Conservation (phyloP, 2,329 filamentous ascomycete genomes). For the Claviceps capensis region DNA sequence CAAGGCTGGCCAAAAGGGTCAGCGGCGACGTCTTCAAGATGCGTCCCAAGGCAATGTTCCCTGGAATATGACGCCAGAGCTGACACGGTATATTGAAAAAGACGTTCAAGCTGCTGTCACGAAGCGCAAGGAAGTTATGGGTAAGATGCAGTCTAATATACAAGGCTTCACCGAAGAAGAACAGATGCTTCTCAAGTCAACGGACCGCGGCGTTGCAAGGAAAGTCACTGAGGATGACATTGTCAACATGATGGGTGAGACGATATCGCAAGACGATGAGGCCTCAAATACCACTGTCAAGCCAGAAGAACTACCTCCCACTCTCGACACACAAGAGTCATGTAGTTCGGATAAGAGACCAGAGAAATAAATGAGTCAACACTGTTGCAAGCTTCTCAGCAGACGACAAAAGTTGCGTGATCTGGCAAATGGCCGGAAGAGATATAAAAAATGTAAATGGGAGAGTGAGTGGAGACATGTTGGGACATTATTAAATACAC, state of each 20-base stretch:
- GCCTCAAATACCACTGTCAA: neutral
- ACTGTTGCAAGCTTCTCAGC: slow-evolving; percentile 7
- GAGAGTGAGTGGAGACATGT: neutral
- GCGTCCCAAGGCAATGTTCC: slow-evolving; percentile 50
- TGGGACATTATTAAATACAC: neutral
- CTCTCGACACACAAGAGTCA: neutral
- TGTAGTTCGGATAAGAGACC: slow-evolving; percentile 1
- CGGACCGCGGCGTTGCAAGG: slow-evolving; percentile 13
- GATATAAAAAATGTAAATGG: neutral
- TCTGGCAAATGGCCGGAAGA: neutral
- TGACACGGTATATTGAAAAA: slow-evolving; percentile 24
- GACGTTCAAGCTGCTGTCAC: slow-evolving; percentile 16
- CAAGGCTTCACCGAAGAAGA: slow-evolving; percentile 25
- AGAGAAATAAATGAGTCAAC: slow-evolving; percentile 9
- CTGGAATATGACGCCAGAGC: slow-evolving; percentile 39
- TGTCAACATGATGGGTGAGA: slow-evolving; percentile 18
- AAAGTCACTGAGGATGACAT: slow-evolving; percentile 23
- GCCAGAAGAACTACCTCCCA: neutral
- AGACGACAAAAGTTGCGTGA: slow-evolving; percentile 6
- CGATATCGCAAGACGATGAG: slow-evolving; percentile 4
- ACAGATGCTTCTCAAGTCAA: slow-evolving; percentile 18
- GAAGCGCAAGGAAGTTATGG: slow-evolving; percentile 23
- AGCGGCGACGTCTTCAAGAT: slow-evolving; percentile 48
- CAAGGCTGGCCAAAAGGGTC: slow-evolving; percentile 67
- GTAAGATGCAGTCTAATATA: slow-evolving; percentile 20